Evolutionary conservation across 441 rosid genomes (phyloP), one percentile per base, ranked within the genome.

Genomic region (Erodium trifolium): DNA sequence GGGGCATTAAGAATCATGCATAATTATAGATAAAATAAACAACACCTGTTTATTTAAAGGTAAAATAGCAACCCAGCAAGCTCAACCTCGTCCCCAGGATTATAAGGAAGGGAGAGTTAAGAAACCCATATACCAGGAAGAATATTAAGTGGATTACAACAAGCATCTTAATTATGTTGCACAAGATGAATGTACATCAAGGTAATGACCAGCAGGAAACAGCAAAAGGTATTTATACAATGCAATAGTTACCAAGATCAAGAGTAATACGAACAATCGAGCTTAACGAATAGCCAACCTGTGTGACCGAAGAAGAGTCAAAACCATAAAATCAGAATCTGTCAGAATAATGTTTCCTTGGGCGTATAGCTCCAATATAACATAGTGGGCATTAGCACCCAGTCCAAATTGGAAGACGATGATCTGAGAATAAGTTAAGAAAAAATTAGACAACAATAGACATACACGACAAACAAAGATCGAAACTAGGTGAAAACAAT

Each of bases 291-390:
- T 51, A 57, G 70, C 81, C 49, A 75, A 92, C 99, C 99, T 86
- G 76, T 94, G 99, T 0, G 99, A 94, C 2, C 99, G 96, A 65
- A 90, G 96, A 66, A 94, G 99, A 9, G 99, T 92, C 82, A 94
- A 72, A 69, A 94, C 92, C 45, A 73, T 88, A 72, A 87, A 90
- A 55, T 92, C 97, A 68, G 92, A 85, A 82, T 94, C 97, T n/a
- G 96, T 83, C 29, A 94, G 97, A 65, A 94, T 74, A 68, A 94
- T 87, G 79, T 94, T 94, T 77, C 97, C 99, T 86, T 92, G 99
- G 41, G 99, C 96, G 76, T 90, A 94, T 78, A 94, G 75, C 88
- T 94, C 99, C 89, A 94, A 63, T 70, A 94, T 90, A 43, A 92
- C 87, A 80, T 91, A 94, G 70, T 92, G 90, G 0, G 97, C 97